Evolutionary conservation across 2,329 filamentous ascomycete species (phyloP).

Genomic region (Zymoseptoria brevis): DNA sequence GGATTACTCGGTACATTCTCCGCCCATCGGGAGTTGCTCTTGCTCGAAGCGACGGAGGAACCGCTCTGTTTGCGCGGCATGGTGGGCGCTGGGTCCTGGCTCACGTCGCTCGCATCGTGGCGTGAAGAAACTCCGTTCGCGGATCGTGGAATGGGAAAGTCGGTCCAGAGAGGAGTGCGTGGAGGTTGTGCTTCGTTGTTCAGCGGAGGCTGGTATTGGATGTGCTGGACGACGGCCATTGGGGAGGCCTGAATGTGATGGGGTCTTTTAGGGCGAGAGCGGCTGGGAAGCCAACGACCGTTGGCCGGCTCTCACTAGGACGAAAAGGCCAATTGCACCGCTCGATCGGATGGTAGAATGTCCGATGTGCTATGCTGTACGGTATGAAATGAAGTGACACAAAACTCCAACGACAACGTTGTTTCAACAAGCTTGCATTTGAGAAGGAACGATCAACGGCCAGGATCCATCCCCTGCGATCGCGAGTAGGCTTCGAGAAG

Average conservation of each 20-base stretch:
- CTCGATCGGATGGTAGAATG: neutral
- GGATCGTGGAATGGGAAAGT: constrained; percentile 8
- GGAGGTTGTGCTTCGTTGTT: constrained; percentile 1
- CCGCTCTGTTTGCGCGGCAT: constrained; percentile 14
- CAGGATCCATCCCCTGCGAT: neutral
- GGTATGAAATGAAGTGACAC: neutral
- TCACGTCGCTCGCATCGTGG: constrained; percentile 8
- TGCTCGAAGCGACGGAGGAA: constrained; percentile 7
- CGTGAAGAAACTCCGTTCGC: constrained; percentile 1
- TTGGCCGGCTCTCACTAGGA: neutral
- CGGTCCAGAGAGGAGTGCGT: constrained; percentile 4
- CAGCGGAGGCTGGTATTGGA: neutral
- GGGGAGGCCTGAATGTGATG: neutral
- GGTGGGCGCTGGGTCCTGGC: constrained; percentile 3
- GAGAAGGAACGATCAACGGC: neutral
- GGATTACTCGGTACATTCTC: constrained; percentile 14
- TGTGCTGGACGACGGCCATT: constrained; percentile 1
- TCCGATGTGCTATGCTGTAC: neutral
- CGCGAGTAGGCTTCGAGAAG: neutral
- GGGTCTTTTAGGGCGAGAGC: neutral
- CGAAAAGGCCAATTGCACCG: neutral
- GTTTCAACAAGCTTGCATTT: neutral
- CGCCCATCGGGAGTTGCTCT: constrained; percentile 8
- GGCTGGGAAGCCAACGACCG: neutral
- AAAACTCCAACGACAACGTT: neutral